phyloP scores from a whole-genome alignment of 805 yeast genomes.

The Lipomyces spencermartinsiae region DNA sequence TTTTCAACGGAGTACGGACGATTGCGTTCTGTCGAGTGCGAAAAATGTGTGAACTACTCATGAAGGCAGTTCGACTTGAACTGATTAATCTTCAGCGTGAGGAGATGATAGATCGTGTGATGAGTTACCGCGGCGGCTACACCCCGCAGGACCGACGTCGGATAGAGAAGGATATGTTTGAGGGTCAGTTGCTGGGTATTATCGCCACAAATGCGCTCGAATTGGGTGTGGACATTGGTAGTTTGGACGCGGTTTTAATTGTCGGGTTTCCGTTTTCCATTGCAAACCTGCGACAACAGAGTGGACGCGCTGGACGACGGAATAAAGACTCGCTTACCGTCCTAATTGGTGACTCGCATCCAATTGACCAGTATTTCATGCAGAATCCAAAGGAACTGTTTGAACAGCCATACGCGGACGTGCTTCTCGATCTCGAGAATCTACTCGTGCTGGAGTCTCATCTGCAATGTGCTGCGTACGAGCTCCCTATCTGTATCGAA shows the following conservation, averaged over 20 bases:
- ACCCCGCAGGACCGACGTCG: constrained; percentile 82
- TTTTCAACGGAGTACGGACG: constrained; percentile 70
- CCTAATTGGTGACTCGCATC: constrained; percentile 80
- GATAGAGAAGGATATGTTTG: constrained; percentile 89
- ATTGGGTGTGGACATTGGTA: constrained; percentile 93
- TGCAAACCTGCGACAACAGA: constrained; percentile 90
- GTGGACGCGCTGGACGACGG: constrained; percentile 96
- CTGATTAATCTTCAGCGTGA: constrained; percentile 51
- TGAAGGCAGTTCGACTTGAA: constrained; percentile 77
- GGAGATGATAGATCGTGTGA: constrained; percentile 65
- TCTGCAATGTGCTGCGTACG: constrained; percentile 93
- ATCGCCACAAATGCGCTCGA: constrained; percentile 96
- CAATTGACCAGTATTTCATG: constrained; percentile 85
- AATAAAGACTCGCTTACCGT: constrained; percentile 83
- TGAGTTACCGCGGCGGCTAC: constrained; percentile 96
- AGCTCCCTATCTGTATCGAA: constrained; percentile 65
- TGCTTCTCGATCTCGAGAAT: constrained; percentile 67
- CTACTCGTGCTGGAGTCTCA: constrained; percentile 75
- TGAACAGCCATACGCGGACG: constrained; percentile 58
- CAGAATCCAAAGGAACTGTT: constrained; percentile 67
- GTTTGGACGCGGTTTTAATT: constrained; percentile 86
- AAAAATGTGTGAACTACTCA: constrained; percentile 80
- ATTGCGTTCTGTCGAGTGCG: constrained; percentile 92
- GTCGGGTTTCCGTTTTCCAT: constrained; percentile 92
- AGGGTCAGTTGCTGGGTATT: constrained; percentile 82